phyloP scores from a whole-genome alignment of 192 early-diverging fungal genomes.

The Physocladia obscura region DNA sequence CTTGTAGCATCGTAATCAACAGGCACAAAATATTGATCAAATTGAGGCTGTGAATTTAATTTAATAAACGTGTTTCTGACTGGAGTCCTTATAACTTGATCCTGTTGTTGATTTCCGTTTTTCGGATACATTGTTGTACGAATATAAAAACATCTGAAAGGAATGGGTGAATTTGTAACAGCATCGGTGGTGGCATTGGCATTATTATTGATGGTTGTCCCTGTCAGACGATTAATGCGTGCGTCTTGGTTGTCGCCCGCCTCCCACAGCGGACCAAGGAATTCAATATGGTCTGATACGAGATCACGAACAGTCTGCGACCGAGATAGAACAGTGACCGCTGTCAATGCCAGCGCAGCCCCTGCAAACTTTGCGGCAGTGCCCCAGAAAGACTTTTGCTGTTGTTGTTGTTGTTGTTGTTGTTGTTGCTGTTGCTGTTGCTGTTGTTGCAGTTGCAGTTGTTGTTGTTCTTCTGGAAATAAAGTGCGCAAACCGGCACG shows the following conservation, averaged over 20 bases:
- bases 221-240: background rate
- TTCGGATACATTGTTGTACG: background rate
- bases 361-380: background rate
- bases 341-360: background rate
- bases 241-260: slow-evolving; percentile 9
- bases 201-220: no score
- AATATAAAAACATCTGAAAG: slow-evolving; percentile 1
- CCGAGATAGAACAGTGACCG: background rate
- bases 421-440: background rate
- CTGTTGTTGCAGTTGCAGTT: background rate
- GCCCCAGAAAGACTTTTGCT: background rate
- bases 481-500: background rate
- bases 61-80: background rate
- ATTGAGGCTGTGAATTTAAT: background rate
- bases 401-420: background rate
- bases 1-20: slow-evolving; percentile 1
- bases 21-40: background rate
- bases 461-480: background rate
- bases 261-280: slow-evolving; percentile 15
- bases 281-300: background rate
- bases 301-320: background rate
- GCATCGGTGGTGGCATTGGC: background rate
- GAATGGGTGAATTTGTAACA: background rate
- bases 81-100: background rate
- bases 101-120: background rate